Percentiles rank a stretch among this genome's conserved stretches.
Evolutionary conservation across 495 filamentous ascomycete species (phyloP).

Genomic region (Penicillium flavigenum): DNA sequence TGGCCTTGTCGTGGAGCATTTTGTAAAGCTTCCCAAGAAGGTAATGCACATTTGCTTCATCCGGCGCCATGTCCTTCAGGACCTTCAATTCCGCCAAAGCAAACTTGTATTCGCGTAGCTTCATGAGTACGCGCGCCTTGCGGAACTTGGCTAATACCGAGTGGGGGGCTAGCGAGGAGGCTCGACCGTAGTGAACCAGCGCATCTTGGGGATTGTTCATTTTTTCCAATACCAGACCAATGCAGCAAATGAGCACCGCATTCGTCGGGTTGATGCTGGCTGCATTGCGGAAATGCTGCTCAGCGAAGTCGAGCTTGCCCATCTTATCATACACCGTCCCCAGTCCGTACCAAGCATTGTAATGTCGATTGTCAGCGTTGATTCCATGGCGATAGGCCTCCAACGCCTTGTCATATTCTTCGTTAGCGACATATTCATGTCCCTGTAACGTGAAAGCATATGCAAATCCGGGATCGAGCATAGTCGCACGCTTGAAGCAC

Average conservation of each 20-base stretch:
- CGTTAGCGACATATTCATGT: slow-evolving; percentile 93
- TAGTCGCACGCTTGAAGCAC: slow-evolving; percentile 93
- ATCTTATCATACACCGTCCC: slow-evolving; percentile 91
- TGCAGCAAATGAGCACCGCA: slow-evolving; percentile 83
- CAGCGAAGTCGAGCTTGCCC: slow-evolving; percentile 86
- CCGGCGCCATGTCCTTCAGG: slow-evolving; percentile 84
- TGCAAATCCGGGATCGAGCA: slow-evolving; percentile 84
- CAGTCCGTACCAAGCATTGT: slow-evolving; percentile 96
- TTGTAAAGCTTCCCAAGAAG: slow-evolving; percentile 86
- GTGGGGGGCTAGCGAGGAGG: slow-evolving; percentile 75
- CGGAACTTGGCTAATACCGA: slow-evolving; percentile 83
- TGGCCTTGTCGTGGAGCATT: slow-evolving; percentile 69
- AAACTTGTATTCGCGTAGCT: slow-evolving; percentile 64
- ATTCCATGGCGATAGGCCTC: slow-evolving; percentile 80
- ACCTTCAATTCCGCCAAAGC: slow-evolving; percentile 78
- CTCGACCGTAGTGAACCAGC: slow-evolving; percentile 73
- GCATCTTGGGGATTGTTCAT: slow-evolving; percentile 76
- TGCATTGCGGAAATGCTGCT: slow-evolving; percentile 86
- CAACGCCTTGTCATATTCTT: slow-evolving; percentile 94
- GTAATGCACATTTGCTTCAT: slow-evolving; percentile 95
- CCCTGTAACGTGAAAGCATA: slow-evolving; percentile 96
- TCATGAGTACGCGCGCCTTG: slow-evolving; percentile 84
- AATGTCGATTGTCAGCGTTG: slow-evolving; percentile 81
- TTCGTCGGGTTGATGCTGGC: slow-evolving; percentile 87
- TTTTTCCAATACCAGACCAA: slow-evolving; percentile 85